These are phyloP conservation scores for Collybia nuda DNA, from an alignment of 768 basidiomycete species.

Conservation along the genomic window DNA sequence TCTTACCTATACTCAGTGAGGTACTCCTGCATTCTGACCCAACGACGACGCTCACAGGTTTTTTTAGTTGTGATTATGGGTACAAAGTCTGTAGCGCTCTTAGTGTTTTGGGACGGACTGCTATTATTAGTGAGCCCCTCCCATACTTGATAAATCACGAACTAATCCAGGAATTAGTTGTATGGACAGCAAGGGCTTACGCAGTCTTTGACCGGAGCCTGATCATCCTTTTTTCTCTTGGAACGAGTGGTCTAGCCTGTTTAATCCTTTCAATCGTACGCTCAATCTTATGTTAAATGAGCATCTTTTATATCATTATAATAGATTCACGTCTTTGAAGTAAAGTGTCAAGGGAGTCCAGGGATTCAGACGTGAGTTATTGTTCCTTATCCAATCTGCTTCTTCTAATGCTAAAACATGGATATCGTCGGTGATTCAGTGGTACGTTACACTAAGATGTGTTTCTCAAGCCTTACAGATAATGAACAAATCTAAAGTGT, in stretches of 20 bases:
- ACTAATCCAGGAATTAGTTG: constrained; percentile 3
- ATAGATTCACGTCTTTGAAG: not conserved
- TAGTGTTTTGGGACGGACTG: constrained; percentile 28
- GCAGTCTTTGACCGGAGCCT: constrained; percentile 18
- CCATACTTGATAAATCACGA: not conserved
- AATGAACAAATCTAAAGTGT: no score
- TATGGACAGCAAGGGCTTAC: constrained; percentile 20
- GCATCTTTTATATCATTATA: not conserved
- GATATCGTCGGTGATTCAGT: not conserved
- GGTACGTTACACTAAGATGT: no score
- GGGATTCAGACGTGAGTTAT: not conserved
- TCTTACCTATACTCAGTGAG: not conserved
- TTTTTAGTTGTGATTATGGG: constrained; percentile 22
- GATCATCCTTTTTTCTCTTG: constrained; percentile 16
- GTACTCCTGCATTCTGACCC: not conserved
- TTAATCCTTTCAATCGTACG: constrained; percentile 23
- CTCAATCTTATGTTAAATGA: not conserved
- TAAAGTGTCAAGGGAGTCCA: not conserved
- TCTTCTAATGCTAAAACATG: not conserved
- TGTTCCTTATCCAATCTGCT: not conserved
- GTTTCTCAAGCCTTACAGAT: no score
- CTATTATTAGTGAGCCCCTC: constrained; percentile 21
- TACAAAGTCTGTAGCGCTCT: constrained; percentile 25
- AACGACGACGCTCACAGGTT: not conserved
- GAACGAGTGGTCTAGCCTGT: constrained; percentile 16